These are phyloP conservation scores for Acanthochlamys bracteata DNA, from an alignment of 106 monocot species.

Conservation along the genomic window DNA sequence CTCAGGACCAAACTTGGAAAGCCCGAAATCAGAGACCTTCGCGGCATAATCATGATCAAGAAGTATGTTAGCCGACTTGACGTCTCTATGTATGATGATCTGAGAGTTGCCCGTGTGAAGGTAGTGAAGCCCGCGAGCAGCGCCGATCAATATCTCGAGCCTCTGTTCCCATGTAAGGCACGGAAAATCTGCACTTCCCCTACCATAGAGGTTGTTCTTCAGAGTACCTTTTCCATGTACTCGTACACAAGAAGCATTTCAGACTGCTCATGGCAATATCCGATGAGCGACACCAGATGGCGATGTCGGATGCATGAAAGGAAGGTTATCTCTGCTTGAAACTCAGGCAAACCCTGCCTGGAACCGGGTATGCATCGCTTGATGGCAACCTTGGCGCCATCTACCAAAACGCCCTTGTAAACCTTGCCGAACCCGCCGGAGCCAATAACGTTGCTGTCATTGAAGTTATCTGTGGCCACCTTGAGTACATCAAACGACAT, in stretches of 20 bases:
- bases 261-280: slow-evolving; percentile 52
- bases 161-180: slow-evolving; percentile 32
- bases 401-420: slow-evolving; percentile 40
- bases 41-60: slow-evolving; percentile 35
- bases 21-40: slow-evolving; percentile 72
- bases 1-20: slow-evolving; percentile 55
- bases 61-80: slow-evolving; percentile 88
- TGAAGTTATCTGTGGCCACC: slow-evolving; percentile 35
- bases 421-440: slow-evolving; percentile 58
- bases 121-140: slow-evolving; percentile 29
- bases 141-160: slow-evolving; percentile 27
- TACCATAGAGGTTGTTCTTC: slow-evolving; percentile 34
- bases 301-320: slow-evolving; percentile 53
- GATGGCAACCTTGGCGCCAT: slow-evolving; percentile 51
- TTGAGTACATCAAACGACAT: slow-evolving; percentile 36
- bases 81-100: slow-evolving; percentile 80
- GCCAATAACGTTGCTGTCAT: slow-evolving; percentile 30
- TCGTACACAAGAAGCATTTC: slow-evolving; percentile 66
- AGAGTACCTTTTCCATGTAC: slow-evolving; percentile 55
- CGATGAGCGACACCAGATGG: slow-evolving; percentile 56
- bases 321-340: slow-evolving; percentile 45
- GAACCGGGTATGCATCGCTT: slow-evolving; percentile 33
- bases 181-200: slow-evolving; percentile 6
- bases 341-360: slow-evolving; percentile 49
- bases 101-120: slow-evolving; percentile 32